Percentiles rank a stretch among this genome's conserved stretches.
These are phyloP conservation scores for Croton laevigatus DNA, from an alignment of 441 rosid species.

Conservation along the genomic window DNA sequence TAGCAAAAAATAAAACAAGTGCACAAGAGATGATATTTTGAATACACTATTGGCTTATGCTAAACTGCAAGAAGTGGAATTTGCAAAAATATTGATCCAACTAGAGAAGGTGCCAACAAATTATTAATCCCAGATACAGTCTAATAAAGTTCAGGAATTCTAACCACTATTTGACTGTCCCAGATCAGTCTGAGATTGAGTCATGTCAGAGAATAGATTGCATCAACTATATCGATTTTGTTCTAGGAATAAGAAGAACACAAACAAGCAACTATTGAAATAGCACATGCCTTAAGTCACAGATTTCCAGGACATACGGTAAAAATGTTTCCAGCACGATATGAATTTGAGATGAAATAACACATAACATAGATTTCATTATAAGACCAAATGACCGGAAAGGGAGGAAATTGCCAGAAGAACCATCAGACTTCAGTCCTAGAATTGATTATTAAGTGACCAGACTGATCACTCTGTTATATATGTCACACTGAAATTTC, in stretches of 20 bases:
- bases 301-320: not conserved
- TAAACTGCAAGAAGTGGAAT: not conserved
- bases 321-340: not conserved
- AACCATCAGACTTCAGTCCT: not conserved
- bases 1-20: not conserved
- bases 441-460: not conserved
- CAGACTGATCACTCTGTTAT: not conserved
- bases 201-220: not conserved
- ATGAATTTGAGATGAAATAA: not conserved
- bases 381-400: not conserved
- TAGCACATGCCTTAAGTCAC: not conserved
- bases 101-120: not conserved
- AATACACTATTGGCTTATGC: not conserved
- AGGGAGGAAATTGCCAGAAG: not conserved
- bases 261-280: not conserved
- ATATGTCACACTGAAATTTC: no score
- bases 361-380: not conserved
- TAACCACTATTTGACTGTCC: not conserved
- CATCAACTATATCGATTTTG: no score
- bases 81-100: not conserved
- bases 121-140: no score
- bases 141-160: no score
- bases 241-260: not conserved
- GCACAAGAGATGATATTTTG: not conserved
- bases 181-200: not conserved